A percentile compares a stretch with the other conserved stretches of the same genome.
phyloP scores from a whole-genome alignment of 805 yeast species.

The Saccharomycopsis lassenensis region DNA sequence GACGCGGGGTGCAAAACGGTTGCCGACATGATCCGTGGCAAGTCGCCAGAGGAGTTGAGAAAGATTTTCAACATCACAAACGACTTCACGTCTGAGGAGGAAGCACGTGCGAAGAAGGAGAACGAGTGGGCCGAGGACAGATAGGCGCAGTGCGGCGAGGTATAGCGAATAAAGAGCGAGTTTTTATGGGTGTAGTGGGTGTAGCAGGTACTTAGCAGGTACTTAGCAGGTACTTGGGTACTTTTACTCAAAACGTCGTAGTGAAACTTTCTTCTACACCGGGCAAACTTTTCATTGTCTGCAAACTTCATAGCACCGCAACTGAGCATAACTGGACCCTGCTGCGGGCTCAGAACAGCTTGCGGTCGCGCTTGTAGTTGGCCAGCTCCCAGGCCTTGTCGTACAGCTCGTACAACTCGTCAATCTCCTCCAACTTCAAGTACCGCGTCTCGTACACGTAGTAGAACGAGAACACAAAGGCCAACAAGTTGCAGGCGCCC shows the following conservation, averaged over 20 bases:
- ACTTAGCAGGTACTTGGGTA: too few relatives aligned
- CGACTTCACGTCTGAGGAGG: constrained; percentile 80
- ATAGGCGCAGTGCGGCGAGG: too few relatives aligned
- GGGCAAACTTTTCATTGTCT: too few relatives aligned
- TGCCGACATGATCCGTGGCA: constrained; percentile 76
- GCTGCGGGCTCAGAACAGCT: too few relatives aligned
- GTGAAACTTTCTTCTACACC: too few relatives aligned
- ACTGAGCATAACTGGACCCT: too few relatives aligned
- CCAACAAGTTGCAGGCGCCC: constrained; percentile 56
- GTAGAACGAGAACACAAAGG: constrained; percentile 46
- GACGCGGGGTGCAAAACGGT: constrained; percentile 75
- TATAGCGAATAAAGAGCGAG: too few relatives aligned
- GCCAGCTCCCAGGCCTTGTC: neutral
- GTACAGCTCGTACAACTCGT: constrained; percentile 37
- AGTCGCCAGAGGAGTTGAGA: constrained; percentile 71
- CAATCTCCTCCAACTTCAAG: constrained; percentile 56
- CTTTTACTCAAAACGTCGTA: too few relatives aligned
- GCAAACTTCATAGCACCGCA: too few relatives aligned
- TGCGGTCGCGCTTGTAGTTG: too few relatives aligned
- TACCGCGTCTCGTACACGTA: constrained; percentile 58
- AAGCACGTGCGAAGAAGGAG: constrained; percentile 77
- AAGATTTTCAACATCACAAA: constrained; percentile 71
- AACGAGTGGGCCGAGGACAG: constrained; percentile 90
- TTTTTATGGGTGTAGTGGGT: too few relatives aligned
- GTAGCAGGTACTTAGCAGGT: too few relatives aligned